Base-by-base conservation (phyloP, 495 filamentous ascomycete genomes). In the Parathielavia appendiculata region DNA sequence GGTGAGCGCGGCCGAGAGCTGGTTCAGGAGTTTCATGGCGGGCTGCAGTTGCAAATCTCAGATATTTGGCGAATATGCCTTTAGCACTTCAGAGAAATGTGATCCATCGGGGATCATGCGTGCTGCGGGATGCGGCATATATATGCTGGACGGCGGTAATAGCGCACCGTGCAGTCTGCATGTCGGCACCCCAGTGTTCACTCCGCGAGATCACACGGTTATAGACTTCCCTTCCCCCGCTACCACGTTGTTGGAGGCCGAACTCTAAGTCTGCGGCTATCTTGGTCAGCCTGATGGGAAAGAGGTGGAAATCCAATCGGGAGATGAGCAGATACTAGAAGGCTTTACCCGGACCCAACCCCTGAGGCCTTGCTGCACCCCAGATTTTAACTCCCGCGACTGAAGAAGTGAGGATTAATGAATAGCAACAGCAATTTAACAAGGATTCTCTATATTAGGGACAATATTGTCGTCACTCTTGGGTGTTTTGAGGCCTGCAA, bases 211-310 rank as follows among this genome's bases (percentile, higher is more conserved):
- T 52, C 56, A 58, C 45, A 58, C 52, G 38, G 47, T 23, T 34
- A 30, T 53, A 39, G 12, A 53, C 19, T 59, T 59, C 57, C 57
- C 20, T 59, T 59, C 50, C 30, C 20, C 57, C 57, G 57, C 40
- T 59, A 52, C 57, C 57, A 59, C 57, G 41, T 47, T 53, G 23
- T 46, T 34, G 49, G 41, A 14, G 17, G 57, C 54, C n/a, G n/a
- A n/a, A n/a, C n/a, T n/a, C n/a, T n/a, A n/a, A n/a, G n/a, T n/a
- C n/a, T n/a, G n/a, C n/a, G 54, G 36, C 39, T 35, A n/a, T 52
- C 56, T 19, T 44, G 16, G 16, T n/a, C 41, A 17, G 14, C 1
- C 35, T 32, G 5, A 23, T 7, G 16, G 16, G 34, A n/a, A 12
- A 47, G 30, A 12, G 8, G 20, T n/a, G 9, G 19, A 13, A 48